phyloP scores from a whole-genome alignment of 2,329 filamentous ascomycete species.

The Tolypocladium album region DNA sequence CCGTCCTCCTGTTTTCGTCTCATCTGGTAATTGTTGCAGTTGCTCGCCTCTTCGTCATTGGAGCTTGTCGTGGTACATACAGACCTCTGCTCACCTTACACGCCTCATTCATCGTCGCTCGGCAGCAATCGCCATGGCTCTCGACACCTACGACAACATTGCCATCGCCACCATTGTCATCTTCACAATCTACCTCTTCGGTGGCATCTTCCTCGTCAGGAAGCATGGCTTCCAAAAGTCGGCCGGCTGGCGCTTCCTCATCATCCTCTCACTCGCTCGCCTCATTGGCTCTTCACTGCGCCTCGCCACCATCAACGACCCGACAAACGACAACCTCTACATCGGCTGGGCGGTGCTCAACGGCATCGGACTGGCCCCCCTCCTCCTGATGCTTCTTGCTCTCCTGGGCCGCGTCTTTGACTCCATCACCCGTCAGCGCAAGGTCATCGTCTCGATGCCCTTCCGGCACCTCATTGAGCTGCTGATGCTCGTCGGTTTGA shows the following conservation, averaged over 20 bases:
- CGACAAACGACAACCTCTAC: conserved; percentile 28
- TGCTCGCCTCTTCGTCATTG: background rate
- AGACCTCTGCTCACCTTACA: background rate
- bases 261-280: conserved; percentile 46
- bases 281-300: conserved; percentile 42
- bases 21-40: too few relatives aligned
- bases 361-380: conserved; percentile 26
- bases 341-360: conserved; percentile 20
- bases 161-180: conserved; percentile 20
- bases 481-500: conserved; percentile 29
- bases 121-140: conserved; percentile 6
- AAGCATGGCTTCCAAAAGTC: conserved; percentile 42
- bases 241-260: conserved; percentile 48
- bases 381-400: conserved; percentile 31
- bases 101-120: background rate
- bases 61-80: background rate
- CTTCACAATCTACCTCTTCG: conserved; percentile 16
- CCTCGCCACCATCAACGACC: conserved; percentile 34
- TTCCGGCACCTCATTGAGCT: conserved; percentile 25
- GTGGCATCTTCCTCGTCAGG: conserved; percentile 30
- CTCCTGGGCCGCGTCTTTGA: conserved; percentile 28
- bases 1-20: background rate
- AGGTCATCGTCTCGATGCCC: conserved; percentile 15
- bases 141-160: conserved; percentile 18
- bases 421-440: conserved; percentile 31